Percentiles rank a stretch among this genome's conserved stretches.
phyloP scores from a whole-genome alignment of 257 asterid genomes.

The Solanum tarijense region DNA sequence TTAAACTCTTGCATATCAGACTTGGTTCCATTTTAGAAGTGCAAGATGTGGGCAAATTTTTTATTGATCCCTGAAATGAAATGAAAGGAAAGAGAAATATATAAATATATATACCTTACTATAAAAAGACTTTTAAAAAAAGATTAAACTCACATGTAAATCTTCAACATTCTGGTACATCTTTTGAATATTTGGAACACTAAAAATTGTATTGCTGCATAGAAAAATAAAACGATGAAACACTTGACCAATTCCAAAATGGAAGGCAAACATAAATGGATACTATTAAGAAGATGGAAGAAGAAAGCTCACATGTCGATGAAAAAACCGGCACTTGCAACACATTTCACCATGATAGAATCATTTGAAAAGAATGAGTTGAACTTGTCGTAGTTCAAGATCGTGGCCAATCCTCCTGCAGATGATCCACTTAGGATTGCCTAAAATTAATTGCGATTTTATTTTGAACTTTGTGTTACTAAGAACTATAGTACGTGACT shows the following conservation, averaged over 20 bases:
- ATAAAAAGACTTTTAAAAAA: background rate
- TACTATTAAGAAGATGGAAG: background rate
- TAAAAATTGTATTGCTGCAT: slow-evolving; percentile 58
- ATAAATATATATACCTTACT: no score
- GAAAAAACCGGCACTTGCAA: background rate
- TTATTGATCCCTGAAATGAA: no score
- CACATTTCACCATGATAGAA: background rate
- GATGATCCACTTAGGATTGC: background rate
- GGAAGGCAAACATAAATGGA: slow-evolving; percentile 19
- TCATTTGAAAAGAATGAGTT: background rate
- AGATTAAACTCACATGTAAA: slow-evolving; percentile 39
- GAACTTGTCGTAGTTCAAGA: background rate
- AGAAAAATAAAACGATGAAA: background rate
- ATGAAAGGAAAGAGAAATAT: no score
- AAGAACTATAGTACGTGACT: background rate
- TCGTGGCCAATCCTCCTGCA: background rate
- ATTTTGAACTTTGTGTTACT: background rate
- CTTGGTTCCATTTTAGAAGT: no score
- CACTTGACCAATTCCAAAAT: background rate
- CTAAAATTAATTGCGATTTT: background rate
- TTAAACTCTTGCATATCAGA: no score
- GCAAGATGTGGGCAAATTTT: no score
- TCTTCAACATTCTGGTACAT: slow-evolving; percentile 43
- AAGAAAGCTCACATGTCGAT: background rate
- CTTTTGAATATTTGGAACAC: slow-evolving; percentile 35